These are phyloP conservation scores for Uronychia setigera DNA, from an alignment of 73 alveolate genomes.

Conservation along the genomic window DNA sequence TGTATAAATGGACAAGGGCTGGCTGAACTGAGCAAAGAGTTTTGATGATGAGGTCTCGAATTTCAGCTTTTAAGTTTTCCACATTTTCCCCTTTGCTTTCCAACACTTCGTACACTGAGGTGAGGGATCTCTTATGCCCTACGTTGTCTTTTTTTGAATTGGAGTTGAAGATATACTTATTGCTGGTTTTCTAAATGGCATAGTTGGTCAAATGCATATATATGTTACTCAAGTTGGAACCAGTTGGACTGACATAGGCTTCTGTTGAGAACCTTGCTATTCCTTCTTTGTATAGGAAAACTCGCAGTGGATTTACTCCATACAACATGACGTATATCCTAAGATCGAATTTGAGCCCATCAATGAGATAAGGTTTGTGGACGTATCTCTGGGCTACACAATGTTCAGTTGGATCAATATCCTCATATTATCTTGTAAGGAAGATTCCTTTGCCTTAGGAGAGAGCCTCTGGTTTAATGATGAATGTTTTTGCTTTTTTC, in stretches of 20 bases:
- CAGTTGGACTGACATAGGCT: conserved; percentile 77
- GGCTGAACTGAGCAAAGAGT: conserved; percentile 54
- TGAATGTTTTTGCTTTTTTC: conserved; percentile 65
- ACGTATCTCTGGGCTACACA: conserved; percentile 89
- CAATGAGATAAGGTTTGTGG: conserved; percentile 89
- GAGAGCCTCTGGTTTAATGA: conserved; percentile 85
- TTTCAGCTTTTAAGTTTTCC: conserved; percentile 35
- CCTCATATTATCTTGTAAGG: conserved; percentile 67
- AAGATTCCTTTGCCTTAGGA: conserved; percentile 91
- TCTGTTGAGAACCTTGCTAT: conserved; percentile 97
- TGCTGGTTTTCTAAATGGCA: conserved; percentile 33
- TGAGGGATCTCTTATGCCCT: conserved; percentile 72
- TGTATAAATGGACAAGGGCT: conserved; percentile 40
- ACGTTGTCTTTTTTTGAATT: conserved; percentile 49
- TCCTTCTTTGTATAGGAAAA: conserved; percentile 93
- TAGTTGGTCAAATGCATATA: conserved; percentile 64
- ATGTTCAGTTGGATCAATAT: conserved; percentile 75
- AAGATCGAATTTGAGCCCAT: conserved; percentile 92
- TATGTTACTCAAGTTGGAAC: conserved; percentile 63
- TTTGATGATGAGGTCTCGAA: conserved; percentile 60
- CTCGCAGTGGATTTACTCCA: conserved; percentile 93
- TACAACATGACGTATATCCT: conserved; percentile 93
- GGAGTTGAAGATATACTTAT: conserved; percentile 18
- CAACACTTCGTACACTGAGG: conserved; percentile 27
- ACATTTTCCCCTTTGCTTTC: conserved; percentile 49